These are phyloP conservation scores for Cryptococcus maquisensis DNA, from an alignment of 1,284 basidiomycete species.

Conservation along the genomic window DNA sequence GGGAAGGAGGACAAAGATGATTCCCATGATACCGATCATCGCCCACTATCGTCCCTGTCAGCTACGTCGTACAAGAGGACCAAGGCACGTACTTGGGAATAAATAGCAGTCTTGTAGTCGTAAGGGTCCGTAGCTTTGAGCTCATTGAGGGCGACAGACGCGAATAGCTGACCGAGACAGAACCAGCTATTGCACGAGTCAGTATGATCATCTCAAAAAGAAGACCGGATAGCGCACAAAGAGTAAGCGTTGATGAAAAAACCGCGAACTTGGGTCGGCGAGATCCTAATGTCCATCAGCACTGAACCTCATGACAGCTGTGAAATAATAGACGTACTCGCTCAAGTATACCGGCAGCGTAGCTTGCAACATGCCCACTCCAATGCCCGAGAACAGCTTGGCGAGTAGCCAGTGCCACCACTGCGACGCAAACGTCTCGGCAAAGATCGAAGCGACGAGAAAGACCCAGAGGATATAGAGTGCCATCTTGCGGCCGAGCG, in stretches of 20 bases:
- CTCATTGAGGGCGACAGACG: slow-evolving; percentile 17
- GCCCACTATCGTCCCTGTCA: slow-evolving; percentile 8
- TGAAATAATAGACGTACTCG: slow-evolving; percentile 3
- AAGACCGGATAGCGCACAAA: slow-evolving; percentile 7
- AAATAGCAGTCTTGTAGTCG: slow-evolving; percentile 18
- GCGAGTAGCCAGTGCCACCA: slow-evolving; percentile 28
- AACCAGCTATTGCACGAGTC: slow-evolving; percentile 10
- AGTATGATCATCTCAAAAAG: neutral
- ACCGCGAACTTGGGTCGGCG: slow-evolving; percentile 21
- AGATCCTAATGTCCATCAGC: neutral
- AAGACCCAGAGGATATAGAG: slow-evolving; percentile 25
- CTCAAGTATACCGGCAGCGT: slow-evolving; percentile 21
- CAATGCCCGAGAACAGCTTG: slow-evolving; percentile 27
- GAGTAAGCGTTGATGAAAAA: slow-evolving; percentile 24
- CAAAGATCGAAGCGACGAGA: slow-evolving; percentile 15
- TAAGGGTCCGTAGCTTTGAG: slow-evolving; percentile 12
- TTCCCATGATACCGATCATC: slow-evolving; percentile 19
- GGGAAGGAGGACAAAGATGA: slow-evolving; percentile 21
- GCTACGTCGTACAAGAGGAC: neutral
- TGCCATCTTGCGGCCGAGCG: slow-evolving; percentile 26
- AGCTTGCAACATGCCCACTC: slow-evolving; percentile 23
- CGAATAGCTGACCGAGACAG: slow-evolving; percentile 19
- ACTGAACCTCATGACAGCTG: no score
- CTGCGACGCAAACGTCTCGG: slow-evolving; percentile 25
- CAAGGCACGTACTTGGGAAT: slow-evolving; percentile 10